Percentiles rank a stretch among this genome's conserved stretches.
Conservation (phyloP, 2,329 filamentous ascomycete species). For the Botryotinia calthae region DNA sequence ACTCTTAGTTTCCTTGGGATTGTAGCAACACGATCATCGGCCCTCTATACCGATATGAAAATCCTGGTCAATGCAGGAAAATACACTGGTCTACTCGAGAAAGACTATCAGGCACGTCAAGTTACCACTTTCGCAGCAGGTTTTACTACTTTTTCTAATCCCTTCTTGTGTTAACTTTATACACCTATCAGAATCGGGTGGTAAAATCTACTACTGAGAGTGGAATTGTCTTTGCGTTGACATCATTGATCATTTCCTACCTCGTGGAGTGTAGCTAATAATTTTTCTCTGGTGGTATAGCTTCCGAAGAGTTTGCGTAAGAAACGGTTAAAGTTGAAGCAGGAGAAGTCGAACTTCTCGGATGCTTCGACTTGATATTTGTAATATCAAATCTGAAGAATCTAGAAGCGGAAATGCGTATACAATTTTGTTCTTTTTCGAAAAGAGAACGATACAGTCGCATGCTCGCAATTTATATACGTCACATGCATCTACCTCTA, state of each 20-base stretch:
- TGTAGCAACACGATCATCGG: constrained; percentile 70
- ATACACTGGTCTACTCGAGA: constrained; percentile 26
- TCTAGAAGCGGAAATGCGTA: background rate
- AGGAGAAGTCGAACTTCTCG: constrained; percentile 1
- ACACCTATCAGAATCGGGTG: background rate
- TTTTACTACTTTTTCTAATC: constrained; percentile 10
- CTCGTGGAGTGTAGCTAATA: constrained; percentile 11
- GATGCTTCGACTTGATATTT: background rate
- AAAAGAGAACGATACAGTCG: background rate
- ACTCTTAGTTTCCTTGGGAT: constrained; percentile 76
- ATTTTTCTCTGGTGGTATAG: constrained; percentile 4
- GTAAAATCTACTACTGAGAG: constrained; percentile 12
- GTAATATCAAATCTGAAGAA: background rate
- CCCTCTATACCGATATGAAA: constrained; percentile 68
- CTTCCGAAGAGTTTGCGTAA: constrained; percentile 3
- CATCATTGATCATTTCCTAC: background rate
- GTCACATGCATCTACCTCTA: constrained; percentile 3
- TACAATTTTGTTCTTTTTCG: background rate
- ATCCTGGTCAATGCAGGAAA: constrained; percentile 56
- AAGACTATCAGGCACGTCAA: constrained; percentile 18
- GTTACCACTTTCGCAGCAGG: constrained; percentile 16
- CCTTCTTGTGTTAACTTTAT: constrained; percentile 8
- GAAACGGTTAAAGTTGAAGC: constrained; percentile 2
- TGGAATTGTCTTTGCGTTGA: background rate
- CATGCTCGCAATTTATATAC: background rate